Evolutionary conservation across 2,329 filamentous ascomycete species (phyloP).

Genomic region (Colletotrichum musicola): DNA sequence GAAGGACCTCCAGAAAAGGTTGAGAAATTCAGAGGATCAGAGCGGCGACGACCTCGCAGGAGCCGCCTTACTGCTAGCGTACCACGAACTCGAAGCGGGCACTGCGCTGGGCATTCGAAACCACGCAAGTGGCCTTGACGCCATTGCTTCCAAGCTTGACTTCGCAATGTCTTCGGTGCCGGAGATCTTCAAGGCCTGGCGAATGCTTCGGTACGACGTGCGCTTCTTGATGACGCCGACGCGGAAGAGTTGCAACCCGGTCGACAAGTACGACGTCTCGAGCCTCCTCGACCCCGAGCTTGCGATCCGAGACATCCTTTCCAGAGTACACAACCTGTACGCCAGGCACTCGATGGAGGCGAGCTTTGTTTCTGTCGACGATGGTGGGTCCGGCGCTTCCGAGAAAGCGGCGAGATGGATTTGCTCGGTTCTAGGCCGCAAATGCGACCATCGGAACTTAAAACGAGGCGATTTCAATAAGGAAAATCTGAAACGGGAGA

Average conservation of each 20-base stretch:
- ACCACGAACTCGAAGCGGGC: conserved; percentile 29
- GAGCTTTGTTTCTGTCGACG: not conserved
- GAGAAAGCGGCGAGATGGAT: conserved; percentile 30
- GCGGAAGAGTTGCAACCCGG: not conserved
- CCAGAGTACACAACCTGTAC: not conserved
- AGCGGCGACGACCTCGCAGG: conserved; percentile 26
- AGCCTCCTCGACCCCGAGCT: conserved; percentile 27
- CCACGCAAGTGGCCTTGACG: conserved; percentile 24
- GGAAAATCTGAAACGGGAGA: conserved; percentile 2
- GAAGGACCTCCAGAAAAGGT: conserved; percentile 9
- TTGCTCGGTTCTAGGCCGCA: conserved; percentile 3
- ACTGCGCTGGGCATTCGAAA: conserved; percentile 18
- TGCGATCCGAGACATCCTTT: conserved; percentile 26
- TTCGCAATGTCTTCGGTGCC: conserved; percentile 9
- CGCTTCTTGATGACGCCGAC: conserved; percentile 17
- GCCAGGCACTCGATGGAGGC: conserved; percentile 25
- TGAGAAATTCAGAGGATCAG: not conserved
- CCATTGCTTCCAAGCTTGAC: conserved; percentile 25
- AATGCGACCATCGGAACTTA: conserved; percentile 20
- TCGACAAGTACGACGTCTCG: conserved; percentile 18
- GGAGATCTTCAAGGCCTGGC: conserved; percentile 34
- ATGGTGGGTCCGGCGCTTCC: conserved; percentile 10
- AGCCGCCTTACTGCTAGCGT: conserved; percentile 23
- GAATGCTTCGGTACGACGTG: conserved; percentile 27
- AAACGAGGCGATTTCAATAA: conserved; percentile 17